phyloP scores from a whole-genome alignment of 768 basidiomycete genomes.

The Tricholoma furcatifolium region DNA sequence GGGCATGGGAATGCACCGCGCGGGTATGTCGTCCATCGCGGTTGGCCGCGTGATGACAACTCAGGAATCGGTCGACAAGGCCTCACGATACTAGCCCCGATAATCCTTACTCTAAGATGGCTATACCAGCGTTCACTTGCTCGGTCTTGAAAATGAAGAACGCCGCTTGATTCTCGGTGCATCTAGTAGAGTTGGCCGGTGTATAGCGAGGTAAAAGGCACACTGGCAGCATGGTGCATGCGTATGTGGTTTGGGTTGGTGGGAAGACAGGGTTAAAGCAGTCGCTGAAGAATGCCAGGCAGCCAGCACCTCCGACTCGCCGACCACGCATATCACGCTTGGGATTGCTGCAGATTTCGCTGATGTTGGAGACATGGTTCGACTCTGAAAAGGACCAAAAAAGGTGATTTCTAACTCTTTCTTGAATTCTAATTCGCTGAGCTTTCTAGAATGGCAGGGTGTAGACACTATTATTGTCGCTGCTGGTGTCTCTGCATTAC shows the following conservation, averaged over 20 bases:
- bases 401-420: conserved; percentile 39
- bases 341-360: conserved; percentile 63
- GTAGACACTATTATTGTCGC: conserved; percentile 80
- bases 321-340: conserved; percentile 36
- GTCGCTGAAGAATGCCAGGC: conserved; percentile 61
- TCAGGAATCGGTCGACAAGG: conserved; percentile 16
- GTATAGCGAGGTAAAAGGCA: conserved; percentile 70
- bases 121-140: conserved; percentile 15
- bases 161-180: conserved; percentile 82
- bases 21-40: too few relatives aligned
- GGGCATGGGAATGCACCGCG: too few relatives aligned
- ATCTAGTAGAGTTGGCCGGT: conserved; percentile 78
- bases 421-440: background rate
- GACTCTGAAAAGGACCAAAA: conserved; percentile 50
- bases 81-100: conserved; percentile 21
- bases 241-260: conserved; percentile 73
- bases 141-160: conserved; percentile 38
- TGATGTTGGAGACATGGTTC: conserved; percentile 63
- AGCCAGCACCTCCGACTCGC: conserved; percentile 11
- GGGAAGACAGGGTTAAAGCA: conserved; percentile 49
- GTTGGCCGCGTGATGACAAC: too few relatives aligned
- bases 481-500: conserved; percentile 83
- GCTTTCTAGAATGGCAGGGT: conserved; percentile 67
- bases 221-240: conserved; percentile 71
- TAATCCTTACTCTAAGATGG: conserved; percentile 21